These are phyloP conservation scores for Fusarium denticulatum DNA, from an alignment of 2,329 filamentous ascomycete species.

Conservation along the genomic window DNA sequence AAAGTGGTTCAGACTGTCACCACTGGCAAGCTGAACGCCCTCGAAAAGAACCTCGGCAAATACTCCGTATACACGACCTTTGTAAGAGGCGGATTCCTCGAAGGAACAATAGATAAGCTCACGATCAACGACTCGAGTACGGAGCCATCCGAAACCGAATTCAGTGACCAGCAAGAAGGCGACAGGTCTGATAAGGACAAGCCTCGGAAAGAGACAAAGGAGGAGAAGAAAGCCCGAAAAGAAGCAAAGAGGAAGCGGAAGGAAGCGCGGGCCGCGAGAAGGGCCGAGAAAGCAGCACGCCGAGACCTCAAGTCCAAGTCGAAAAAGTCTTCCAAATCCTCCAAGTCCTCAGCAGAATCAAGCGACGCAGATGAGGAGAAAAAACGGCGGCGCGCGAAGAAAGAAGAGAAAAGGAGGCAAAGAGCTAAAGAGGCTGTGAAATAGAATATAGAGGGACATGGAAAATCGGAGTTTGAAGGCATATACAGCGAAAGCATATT, in stretches of 20 bases:
- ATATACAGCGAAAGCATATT: slow-evolving; percentile 33
- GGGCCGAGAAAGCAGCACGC: slow-evolving; percentile 38
- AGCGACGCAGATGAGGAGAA: slow-evolving; percentile 56
- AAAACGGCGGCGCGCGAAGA: slow-evolving; percentile 54
- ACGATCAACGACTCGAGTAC: slow-evolving; percentile 42
- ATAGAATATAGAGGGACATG: slow-evolving; percentile 27
- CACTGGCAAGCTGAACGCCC: slow-evolving; percentile 64
- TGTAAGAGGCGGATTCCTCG: slow-evolving; percentile 80
- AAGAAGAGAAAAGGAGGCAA: slow-evolving; percentile 53
- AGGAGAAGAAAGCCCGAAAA: slow-evolving; percentile 52
- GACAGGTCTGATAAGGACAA: slow-evolving; percentile 18
- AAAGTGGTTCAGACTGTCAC: slow-evolving; percentile 66
- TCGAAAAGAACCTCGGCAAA: slow-evolving; percentile 63
- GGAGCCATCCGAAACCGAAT: slow-evolving; percentile 42
- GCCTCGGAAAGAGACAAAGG: slow-evolving; percentile 54
- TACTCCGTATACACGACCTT: slow-evolving; percentile 85
- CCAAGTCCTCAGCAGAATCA: slow-evolving; percentile 44
- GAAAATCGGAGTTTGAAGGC: slow-evolving; percentile 15
- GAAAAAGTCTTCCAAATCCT: slow-evolving; percentile 41
- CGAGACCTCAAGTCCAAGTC: slow-evolving; percentile 38
- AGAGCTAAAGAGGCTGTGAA: slow-evolving; percentile 39
- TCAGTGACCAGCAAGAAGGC: slow-evolving; percentile 48
- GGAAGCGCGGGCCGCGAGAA: slow-evolving; percentile 39
- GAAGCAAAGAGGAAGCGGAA: slow-evolving; percentile 48
- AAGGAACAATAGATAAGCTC: slow-evolving; percentile 69